Evolutionary conservation across 2,329 filamentous ascomycete species (phyloP), one percentile per base, ranked within the genome.

Genomic region (Cladophialophora exuberans): DNA sequence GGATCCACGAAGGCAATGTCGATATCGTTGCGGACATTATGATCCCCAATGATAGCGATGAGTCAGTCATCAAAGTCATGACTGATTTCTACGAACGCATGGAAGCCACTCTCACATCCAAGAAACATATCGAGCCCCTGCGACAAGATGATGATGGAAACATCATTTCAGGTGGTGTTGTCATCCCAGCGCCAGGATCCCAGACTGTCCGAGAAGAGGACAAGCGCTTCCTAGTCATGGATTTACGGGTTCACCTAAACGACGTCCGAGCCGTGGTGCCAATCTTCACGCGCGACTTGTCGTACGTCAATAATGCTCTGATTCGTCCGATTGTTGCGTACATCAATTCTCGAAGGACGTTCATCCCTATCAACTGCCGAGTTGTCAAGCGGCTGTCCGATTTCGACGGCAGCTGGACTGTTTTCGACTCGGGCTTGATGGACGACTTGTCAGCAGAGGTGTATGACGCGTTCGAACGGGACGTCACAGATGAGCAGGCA

Each of bases 1-100:
- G 94, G 94, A 99, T 99, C 49, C 89, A 95, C 63, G 90, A 97
- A 73, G 94, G 94, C 28, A 96, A 94, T 60, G 91, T 99, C 35
- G 94, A 99, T 69, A 96, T 99, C 59, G 86, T 97, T 11, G 89
- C 94, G 5, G 94, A 99, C 66, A 86, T 99, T 62, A 93, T 96
- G 84, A 89, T 99, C 59, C 94, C 94, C 0, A 84, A 85, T 26
- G 94, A 97, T 51, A 84, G 85, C 35, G 89, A 96, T 56, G 91
- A 93, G 59, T 89, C 92, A 60, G 86, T 99, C 52, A 88, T 87
- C 20, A 97, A 97, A 70, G 91, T 97, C 41, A 89, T 99, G 82
- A 87, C 88, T n/a, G 92, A 97, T 68, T 92, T 99, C 66, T 97
- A 97, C 72, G 93, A 97, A 70, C 89, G 90, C 58, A 83, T 99